Evolutionary conservation across 2,329 filamentous ascomycete genomes (phyloP).

Genomic region (Aureobasidium sp.): DNA sequence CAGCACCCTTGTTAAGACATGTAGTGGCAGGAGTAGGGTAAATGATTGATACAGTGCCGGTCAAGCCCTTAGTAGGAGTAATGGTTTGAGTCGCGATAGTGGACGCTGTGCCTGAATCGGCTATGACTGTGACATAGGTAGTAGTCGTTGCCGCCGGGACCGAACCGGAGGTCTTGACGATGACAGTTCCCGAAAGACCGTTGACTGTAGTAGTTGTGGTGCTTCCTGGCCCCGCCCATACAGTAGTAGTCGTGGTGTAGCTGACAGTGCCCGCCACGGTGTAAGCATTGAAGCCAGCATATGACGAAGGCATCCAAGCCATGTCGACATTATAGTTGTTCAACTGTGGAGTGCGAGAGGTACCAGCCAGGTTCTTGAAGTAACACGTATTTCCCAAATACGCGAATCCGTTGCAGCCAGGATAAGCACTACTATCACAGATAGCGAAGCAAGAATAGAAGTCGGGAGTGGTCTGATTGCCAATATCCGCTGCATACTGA

Average conservation of each 20-base stretch:
- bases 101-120: constrained; percentile 4
- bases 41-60: constrained; percentile 5
- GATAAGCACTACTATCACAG: constrained; percentile 9
- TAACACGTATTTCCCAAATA: constrained; percentile 13
- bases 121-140: constrained; percentile 7
- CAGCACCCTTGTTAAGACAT: constrained; percentile 5
- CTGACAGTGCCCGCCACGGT: not conserved
- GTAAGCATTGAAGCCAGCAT: constrained; percentile 13
- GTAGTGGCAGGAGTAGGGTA: constrained; percentile 11
- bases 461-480: constrained; percentile 11
- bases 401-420: constrained; percentile 13
- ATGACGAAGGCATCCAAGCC: constrained; percentile 11
- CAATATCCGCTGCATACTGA: constrained; percentile 12
- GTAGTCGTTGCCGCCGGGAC: constrained; percentile 4
- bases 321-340: constrained; percentile 12
- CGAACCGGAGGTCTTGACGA: constrained; percentile 10
- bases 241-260: constrained; percentile 10
- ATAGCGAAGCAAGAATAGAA: constrained; percentile 16
- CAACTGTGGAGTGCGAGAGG: constrained; percentile 10
- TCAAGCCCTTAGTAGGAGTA: not conserved
- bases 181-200: constrained; percentile 6
- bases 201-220: constrained; percentile 7
- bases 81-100: constrained; percentile 6
- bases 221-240: constrained; percentile 7
- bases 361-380: constrained; percentile 13